phyloP scores from a whole-genome alignment of 2,329 filamentous ascomycete genomes.

The Aspergillus amoenus region DNA sequence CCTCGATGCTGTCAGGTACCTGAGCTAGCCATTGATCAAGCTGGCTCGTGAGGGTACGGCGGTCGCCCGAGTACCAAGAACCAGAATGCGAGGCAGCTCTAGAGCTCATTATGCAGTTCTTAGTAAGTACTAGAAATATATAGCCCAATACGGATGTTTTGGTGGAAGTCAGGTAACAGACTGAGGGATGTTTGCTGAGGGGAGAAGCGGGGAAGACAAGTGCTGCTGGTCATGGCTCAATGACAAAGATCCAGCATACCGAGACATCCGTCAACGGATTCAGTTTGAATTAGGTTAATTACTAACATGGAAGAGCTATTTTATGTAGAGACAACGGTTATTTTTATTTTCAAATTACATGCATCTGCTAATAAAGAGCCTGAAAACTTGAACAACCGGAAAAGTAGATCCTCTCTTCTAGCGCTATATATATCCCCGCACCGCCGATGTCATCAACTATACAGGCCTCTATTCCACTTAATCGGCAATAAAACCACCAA shows the following conservation, averaged over 20 bases:
- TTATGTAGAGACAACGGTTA: background rate
- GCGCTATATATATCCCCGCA: slow-evolving; percentile 20
- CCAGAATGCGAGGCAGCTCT: slow-evolving; percentile 74
- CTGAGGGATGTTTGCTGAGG: slow-evolving; percentile 7
- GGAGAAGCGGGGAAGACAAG: slow-evolving; percentile 28
- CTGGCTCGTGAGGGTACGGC: slow-evolving; percentile 61
- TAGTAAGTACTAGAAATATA: background rate
- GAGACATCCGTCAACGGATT: background rate
- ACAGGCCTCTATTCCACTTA: background rate
- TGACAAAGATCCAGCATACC: background rate
- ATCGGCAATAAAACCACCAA: background rate
- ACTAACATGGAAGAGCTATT: background rate
- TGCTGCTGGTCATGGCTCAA: slow-evolving; percentile 21
- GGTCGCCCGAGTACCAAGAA: slow-evolving; percentile 76
- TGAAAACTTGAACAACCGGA: background rate
- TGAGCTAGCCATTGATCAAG: slow-evolving; percentile 72
- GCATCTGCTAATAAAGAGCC: background rate
- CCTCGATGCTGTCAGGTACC: slow-evolving; percentile 67
- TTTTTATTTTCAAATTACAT: background rate
- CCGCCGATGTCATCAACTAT: background rate
- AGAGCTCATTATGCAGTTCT: slow-evolving; percentile 32
- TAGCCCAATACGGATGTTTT: background rate
- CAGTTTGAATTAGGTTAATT: background rate
- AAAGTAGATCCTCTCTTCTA: slow-evolving; percentile 2
- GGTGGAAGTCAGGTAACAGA: background rate